A percentile compares a stretch with the other conserved stretches of the same genome.
Conservation (phyloP, 2,329 filamentous ascomycete genomes). For the Septoria linicola region DNA sequence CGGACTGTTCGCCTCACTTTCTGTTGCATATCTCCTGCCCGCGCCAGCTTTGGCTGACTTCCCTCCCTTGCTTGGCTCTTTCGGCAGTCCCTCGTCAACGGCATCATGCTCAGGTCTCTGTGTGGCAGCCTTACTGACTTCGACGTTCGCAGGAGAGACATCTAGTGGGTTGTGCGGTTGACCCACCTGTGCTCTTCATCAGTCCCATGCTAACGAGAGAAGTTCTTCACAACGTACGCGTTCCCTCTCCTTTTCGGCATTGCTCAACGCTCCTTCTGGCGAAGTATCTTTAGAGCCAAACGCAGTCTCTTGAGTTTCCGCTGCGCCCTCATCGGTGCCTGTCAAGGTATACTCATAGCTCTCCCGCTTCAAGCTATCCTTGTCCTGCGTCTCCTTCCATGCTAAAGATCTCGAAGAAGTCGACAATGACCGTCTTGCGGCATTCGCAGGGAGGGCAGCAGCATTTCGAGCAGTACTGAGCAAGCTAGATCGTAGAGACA, state of each 20-base stretch:
- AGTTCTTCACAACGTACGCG: neutral
- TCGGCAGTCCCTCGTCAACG: neutral
- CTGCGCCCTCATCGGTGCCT: slow-evolving; percentile 2
- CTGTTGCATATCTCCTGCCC: neutral
- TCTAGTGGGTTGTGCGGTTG: slow-evolving; percentile 5
- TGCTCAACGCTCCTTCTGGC: slow-evolving; percentile 1
- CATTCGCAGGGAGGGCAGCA: neutral
- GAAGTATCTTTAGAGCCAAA: slow-evolving; percentile 3
- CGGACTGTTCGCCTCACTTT: slow-evolving; percentile 5
- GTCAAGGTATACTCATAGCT: slow-evolving; percentile 7
- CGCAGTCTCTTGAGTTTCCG: neutral
- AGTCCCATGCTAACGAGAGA: no score
- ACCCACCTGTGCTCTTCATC: neutral
- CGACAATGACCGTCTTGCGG: neutral
- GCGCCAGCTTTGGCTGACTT: neutral
- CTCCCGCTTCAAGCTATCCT: neutral
- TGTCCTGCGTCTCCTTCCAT: slow-evolving; percentile 9
- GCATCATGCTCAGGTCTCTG: slow-evolving; percentile 6
- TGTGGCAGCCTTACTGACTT: slow-evolving; percentile 9
- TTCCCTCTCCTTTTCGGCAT: slow-evolving; percentile 5
- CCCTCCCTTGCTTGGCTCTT: neutral
- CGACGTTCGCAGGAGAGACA: slow-evolving; percentile 8
- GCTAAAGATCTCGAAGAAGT: neutral
- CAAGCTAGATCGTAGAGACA: no score
- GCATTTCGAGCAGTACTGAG: no score